Evolutionary conservation across 495 filamentous ascomycete species (phyloP).

Genomic region (Penicillium angulare): DNA sequence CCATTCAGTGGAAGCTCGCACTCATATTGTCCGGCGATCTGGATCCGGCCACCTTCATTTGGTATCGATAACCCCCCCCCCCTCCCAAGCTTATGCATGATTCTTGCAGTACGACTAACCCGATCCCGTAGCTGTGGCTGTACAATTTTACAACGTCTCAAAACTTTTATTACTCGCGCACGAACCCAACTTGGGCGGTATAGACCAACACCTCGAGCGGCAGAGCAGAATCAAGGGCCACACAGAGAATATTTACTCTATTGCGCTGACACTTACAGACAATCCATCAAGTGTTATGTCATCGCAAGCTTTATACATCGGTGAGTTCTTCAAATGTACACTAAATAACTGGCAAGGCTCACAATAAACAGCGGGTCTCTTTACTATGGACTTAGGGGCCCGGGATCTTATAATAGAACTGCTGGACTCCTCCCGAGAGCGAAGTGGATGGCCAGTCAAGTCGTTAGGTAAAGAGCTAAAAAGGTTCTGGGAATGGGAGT

Average conservation of each 20-base stretch:
- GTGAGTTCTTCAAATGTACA: constrained; percentile 2
- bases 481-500: constrained; percentile 11
- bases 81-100: no score
- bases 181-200: constrained; percentile 20
- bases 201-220: constrained; percentile 13
- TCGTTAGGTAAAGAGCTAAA: constrained; percentile 19
- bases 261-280: constrained; percentile 23
- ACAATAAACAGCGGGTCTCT: constrained; percentile 11
- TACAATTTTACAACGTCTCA: constrained; percentile 20
- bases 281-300: constrained; percentile 24
- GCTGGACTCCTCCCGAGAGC: constrained; percentile 14
- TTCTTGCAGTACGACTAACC: not conserved
- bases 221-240: constrained; percentile 15
- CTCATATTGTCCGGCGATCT: constrained; percentile 13
- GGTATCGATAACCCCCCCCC: constrained; percentile 7
- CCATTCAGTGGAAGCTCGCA: constrained; percentile 1
- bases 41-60: constrained; percentile 22
- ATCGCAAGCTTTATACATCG: constrained; percentile 27
- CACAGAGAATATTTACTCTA: constrained; percentile 22
- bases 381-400: constrained; percentile 8
- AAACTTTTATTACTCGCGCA: constrained; percentile 19
- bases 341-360: not conserved
- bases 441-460: constrained; percentile 21
- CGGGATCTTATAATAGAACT: constrained; percentile 19
- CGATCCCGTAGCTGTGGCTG: constrained; percentile 14